A percentile compares a stretch with the other conserved stretches of the same genome.
phyloP scores from a whole-genome alignment of 2,329 filamentous ascomycete genomes.

The Macrophomina phaseolina region DNA sequence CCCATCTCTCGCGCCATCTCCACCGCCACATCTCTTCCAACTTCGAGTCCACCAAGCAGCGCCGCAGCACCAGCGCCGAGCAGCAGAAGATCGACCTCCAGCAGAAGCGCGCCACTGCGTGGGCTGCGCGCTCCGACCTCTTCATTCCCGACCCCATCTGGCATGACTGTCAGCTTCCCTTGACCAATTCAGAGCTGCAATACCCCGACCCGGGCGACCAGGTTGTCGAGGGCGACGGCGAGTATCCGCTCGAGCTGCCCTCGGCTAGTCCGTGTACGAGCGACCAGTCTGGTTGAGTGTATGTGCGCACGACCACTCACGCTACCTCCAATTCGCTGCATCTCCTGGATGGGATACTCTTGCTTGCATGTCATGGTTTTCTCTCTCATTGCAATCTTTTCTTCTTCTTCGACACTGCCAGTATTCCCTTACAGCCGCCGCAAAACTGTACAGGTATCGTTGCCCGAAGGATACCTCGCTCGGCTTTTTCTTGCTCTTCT shows the following conservation, averaged over 20 bases:
- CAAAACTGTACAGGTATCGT: too few species aligned
- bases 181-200: slow-evolving; percentile 48
- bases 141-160: slow-evolving; percentile 37
- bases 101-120: slow-evolving; percentile 41
- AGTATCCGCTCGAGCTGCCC: slow-evolving; percentile 51
- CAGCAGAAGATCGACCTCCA: slow-evolving; percentile 17
- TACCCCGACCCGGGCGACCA: slow-evolving; percentile 52
- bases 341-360: too few species aligned
- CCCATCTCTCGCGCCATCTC: slow-evolving; percentile 21
- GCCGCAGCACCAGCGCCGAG: background rate
- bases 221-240: slow-evolving; percentile 51
- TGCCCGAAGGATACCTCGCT: background rate
- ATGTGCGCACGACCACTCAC: background rate
- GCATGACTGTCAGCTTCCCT: slow-evolving; percentile 42
- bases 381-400: background rate
- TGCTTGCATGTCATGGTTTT: background rate
- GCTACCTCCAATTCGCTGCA: too few species aligned
- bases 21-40: slow-evolving; percentile 5
- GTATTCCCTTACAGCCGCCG: background rate
- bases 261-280: slow-evolving; percentile 30
- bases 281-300: slow-evolving; percentile 1
- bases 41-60: slow-evolving; percentile 11
- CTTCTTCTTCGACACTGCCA: background rate
- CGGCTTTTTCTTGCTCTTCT: background rate
- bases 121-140: slow-evolving; percentile 49